Evolutionary conservation across 345 rosid genomes (phyloP).

Genomic region (Heritiera littoralis): DNA sequence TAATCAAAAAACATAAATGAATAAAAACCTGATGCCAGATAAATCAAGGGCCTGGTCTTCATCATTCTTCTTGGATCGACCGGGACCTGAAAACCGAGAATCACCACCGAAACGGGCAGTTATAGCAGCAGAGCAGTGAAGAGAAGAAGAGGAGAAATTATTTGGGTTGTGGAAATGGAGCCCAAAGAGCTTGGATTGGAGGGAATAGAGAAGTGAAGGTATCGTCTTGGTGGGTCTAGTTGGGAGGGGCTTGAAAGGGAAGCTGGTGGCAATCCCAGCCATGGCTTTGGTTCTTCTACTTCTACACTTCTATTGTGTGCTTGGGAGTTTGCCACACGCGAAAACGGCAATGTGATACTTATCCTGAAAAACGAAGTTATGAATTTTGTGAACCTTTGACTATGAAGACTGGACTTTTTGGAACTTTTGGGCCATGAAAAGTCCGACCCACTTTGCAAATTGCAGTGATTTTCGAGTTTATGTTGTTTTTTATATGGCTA

Average conservation of each 20-base stretch:
- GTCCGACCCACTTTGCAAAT: neutral
- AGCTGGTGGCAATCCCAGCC: constrained; percentile 68
- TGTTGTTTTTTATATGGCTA: neutral
- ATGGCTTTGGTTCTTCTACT: constrained; percentile 34
- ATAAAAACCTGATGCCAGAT: constrained; percentile 54
- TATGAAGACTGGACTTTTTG: too few species aligned
- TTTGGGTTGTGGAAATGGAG: constrained; percentile 40
- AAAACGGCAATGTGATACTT: constrained; percentile 8
- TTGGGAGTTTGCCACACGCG: neutral
- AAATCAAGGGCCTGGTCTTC: constrained; percentile 67
- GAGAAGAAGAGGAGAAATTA: constrained; percentile 28
- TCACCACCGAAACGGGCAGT: constrained; percentile 63
- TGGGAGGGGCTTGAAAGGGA: constrained; percentile 36
- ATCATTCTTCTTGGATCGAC: constrained; percentile 46
- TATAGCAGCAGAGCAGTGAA: constrained; percentile 35
- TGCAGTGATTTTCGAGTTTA: neutral
- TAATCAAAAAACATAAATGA: neutral
- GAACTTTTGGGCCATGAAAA: neutral
- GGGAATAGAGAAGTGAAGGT: constrained; percentile 31
- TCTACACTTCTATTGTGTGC: neutral
- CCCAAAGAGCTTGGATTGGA: constrained; percentile 48
- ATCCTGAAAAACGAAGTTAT: constrained; percentile 6
- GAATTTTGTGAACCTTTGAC: neutral
- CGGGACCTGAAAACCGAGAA: constrained; percentile 16
- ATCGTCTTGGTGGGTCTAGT: constrained; percentile 34